phyloP scores from a whole-genome alignment of 768 basidiomycete genomes.

The Rhodotorula diobovata region DNA sequence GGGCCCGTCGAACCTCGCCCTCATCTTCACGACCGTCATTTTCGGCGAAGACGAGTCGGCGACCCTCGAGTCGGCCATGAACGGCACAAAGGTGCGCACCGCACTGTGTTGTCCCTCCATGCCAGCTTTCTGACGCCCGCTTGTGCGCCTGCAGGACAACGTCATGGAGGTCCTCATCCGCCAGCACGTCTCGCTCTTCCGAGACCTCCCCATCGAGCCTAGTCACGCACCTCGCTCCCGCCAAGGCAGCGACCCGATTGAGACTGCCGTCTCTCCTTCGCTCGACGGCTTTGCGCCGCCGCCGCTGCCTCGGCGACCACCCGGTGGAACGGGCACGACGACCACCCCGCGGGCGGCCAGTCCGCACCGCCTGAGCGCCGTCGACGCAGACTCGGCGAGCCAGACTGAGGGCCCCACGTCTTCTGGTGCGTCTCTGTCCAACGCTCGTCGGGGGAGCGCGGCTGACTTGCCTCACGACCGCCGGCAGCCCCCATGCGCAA shows the following conservation, averaged over 20 bases:
- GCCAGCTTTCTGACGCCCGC: neutral
- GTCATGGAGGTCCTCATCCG: conserved; percentile 36
- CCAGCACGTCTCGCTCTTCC: conserved; percentile 18
- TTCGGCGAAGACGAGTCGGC: conserved; percentile 34
- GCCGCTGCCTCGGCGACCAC: too few species aligned
- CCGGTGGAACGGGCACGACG: neutral
- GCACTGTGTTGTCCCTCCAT: neutral
- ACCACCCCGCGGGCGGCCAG: neutral
- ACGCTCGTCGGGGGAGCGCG: rapidly evolving
- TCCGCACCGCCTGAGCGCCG: too few species aligned
- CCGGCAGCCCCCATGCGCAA: neutral
- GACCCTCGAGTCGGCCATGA: conserved; percentile 22
- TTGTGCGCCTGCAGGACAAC: neutral
- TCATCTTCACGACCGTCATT: conserved; percentile 35
- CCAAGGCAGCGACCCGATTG: neutral
- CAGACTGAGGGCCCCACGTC: neutral
- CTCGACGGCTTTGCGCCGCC: neutral
- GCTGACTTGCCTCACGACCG: neutral
- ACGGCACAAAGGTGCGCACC: neutral
- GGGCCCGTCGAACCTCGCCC: conserved; percentile 35
- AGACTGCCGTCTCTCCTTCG: too few species aligned
- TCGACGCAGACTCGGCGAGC: too few species aligned
- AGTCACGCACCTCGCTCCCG: neutral
- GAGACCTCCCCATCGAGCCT: conserved; percentile 15
- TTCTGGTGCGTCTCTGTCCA: neutral